Percentiles rank a stretch among this genome's conserved stretches.
Evolutionary conservation across 2,329 filamentous ascomycete genomes (phyloP).

Genomic region (Verticillium tricorpus): DNA sequence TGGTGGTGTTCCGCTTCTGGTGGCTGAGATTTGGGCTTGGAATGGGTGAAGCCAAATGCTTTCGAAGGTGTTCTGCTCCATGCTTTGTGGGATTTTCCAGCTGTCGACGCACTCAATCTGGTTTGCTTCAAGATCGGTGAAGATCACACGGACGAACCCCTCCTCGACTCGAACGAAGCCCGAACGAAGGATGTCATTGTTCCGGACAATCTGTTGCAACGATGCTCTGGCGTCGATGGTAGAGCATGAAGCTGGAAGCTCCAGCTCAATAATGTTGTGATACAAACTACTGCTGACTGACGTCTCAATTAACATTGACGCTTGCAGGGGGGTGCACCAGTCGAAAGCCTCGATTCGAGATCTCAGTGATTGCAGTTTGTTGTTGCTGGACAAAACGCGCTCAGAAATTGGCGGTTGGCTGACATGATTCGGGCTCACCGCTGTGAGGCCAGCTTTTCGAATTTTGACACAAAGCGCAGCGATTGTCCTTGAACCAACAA

Average conservation of each 20-base stretch:
- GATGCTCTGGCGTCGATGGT: conserved; percentile 38
- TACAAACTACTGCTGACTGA: conserved; percentile 56
- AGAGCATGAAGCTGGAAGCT: conserved; percentile 36
- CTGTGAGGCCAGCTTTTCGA: neutral
- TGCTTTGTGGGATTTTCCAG: neutral
- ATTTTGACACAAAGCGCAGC: neutral
- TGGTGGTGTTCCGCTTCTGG: conserved; percentile 14
- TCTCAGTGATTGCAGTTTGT: conserved; percentile 8
- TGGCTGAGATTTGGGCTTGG: conserved; percentile 47
- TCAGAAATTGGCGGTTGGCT: neutral
- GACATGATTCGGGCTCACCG: neutral
- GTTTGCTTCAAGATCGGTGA: conserved; percentile 41
- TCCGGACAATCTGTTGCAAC: conserved; percentile 41
- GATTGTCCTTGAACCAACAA: conserved; percentile 54
- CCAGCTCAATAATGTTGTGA: conserved; percentile 71
- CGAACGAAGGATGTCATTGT: conserved; percentile 67
- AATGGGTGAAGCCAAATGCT: conserved; percentile 52
- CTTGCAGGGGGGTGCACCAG: conserved; percentile 69
- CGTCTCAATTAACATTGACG: conserved; percentile 78
- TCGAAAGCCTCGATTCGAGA: conserved; percentile 36
- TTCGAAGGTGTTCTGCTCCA: conserved; percentile 19
- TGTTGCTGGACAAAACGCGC: neutral
- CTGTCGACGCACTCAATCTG: conserved; percentile 38
- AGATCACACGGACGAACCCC: conserved; percentile 60
- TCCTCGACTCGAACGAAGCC: conserved; percentile 60